Conservation (phyloP, 2,329 filamentous ascomycete genomes). For the Ophiostoma australiae region DNA sequence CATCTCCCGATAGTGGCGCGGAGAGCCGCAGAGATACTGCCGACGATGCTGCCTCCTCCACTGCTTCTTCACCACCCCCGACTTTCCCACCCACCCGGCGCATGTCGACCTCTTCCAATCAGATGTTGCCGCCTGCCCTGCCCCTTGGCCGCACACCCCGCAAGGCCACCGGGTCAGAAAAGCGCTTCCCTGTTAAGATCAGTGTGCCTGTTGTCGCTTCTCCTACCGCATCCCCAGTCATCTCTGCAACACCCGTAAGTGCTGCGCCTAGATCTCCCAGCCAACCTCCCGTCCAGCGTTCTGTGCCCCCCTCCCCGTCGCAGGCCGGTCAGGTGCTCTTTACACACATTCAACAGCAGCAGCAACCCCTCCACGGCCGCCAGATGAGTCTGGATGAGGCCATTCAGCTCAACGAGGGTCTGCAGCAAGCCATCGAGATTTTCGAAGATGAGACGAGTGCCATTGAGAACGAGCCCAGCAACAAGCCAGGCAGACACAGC, state of each 20-base stretch:
- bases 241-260: background rate
- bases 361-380: constrained; percentile 33
- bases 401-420: constrained; percentile 50
- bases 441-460: constrained; percentile 51
- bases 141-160: constrained; percentile 41
- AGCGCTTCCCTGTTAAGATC: constrained; percentile 58
- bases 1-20: constrained; percentile 26
- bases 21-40: constrained; percentile 25
- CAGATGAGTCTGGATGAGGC: constrained; percentile 50
- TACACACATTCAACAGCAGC: constrained; percentile 27
- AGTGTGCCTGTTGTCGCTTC: constrained; percentile 34
- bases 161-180: constrained; percentile 47
- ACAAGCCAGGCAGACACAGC: constrained; percentile 26
- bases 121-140: constrained; percentile 34
- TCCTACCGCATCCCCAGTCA: constrained; percentile 1
- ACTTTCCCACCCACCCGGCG: constrained; percentile 23
- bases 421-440: constrained; percentile 57
- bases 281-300: constrained; percentile 14
- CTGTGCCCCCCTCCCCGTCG: constrained; percentile 23
- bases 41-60: constrained; percentile 19
- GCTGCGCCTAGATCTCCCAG: constrained; percentile 16
- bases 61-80: constrained; percentile 27
- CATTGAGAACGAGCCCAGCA: constrained; percentile 31
- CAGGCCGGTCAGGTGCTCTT: constrained; percentile 22
- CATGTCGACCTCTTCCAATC: constrained; percentile 24